Base-by-base conservation (phyloP, 495 filamentous ascomycete species). In the Xylaria nigripes region DNA sequence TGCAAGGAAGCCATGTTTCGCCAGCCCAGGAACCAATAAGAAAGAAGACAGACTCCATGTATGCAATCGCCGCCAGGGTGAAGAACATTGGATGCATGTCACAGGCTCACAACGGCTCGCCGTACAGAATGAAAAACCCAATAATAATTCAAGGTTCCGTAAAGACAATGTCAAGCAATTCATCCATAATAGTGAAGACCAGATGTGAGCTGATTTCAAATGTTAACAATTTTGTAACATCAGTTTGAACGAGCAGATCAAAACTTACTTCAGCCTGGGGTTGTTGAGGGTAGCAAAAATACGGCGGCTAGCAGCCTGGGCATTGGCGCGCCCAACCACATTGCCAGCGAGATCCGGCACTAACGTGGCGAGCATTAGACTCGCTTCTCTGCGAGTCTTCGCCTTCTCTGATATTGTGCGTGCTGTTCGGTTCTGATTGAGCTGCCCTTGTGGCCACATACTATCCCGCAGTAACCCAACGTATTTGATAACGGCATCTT, bases 271-370 rank as follows among this genome's bases (percentile, higher is more conserved):
- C 48, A 86, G 63, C 59, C 82, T 73, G 50, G 76, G 70, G 65
- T 93, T 94, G 63, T 94, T 95, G 53, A 94, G 75, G 7, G 84
- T 88, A 6, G 86, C 89, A 68, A 89, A 89, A 42, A 92, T 78
- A 45, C 87, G 79, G 53, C 89, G 75, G 22, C 86, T 86, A 25
- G 89, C 89, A 45, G 82, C 87, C 67, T 92, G 87, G 15, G 89
- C 89, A 71, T 94, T 95, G 34, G 83, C 78, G 54, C 87, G 73
- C 13, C 89, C 89, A 12, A 95, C 89, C 13, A 95, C 89, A 64
- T 85, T 90, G 16, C 83, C 89, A 16, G 87, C 89, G 44, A 92
- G 57, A 59, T 84, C 89, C n/a, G 89, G 89, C 23, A 94, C 74
- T 30, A 94, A 77, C 21, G 86, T 89, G 12, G 86, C 87, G 32